Evolutionary conservation across 2,329 filamentous ascomycete species (phyloP).

Genomic region (Colletotrichum tofieldiae): DNA sequence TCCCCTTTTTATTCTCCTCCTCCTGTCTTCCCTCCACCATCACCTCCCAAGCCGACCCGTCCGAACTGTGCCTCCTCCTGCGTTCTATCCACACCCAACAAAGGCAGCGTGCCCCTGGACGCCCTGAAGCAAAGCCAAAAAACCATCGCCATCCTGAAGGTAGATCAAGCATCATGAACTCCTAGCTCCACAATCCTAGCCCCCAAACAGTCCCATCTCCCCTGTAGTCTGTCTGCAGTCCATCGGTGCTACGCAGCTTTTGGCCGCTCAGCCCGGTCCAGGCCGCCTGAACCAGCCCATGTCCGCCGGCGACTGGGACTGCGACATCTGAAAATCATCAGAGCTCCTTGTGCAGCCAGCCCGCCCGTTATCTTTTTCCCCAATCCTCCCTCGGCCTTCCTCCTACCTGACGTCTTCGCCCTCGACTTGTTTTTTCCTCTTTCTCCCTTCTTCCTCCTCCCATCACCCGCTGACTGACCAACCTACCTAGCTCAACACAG

Average conservation of each 20-base stretch:
- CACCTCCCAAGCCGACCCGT: background rate
- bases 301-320: slow-evolving; percentile 22
- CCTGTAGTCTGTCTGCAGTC: background rate
- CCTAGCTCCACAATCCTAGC: slow-evolving; percentile 36
- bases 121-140: slow-evolving; percentile 31
- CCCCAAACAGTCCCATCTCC: background rate
- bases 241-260: slow-evolving; percentile 11
- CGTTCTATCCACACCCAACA: background rate
- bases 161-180: slow-evolving; percentile 39
- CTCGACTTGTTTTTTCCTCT: background rate
- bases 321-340: slow-evolving; percentile 42
- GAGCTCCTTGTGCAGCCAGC: slow-evolving; percentile 24
- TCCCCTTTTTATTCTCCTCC: background rate
- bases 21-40: background rate
- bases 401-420: background rate
- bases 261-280: slow-evolving; percentile 13
- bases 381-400: background rate
- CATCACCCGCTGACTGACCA: background rate
- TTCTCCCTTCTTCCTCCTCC: background rate
- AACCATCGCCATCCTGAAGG: slow-evolving; percentile 40
- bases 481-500: slow-evolving; percentile 4
- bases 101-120: background rate
- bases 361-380: slow-evolving; percentile 14
- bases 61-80: no score
- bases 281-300: slow-evolving; percentile 24